phyloP scores from a whole-genome alignment of 2,329 filamentous ascomycete genomes.

The Cryoendolithus antarcticus region DNA sequence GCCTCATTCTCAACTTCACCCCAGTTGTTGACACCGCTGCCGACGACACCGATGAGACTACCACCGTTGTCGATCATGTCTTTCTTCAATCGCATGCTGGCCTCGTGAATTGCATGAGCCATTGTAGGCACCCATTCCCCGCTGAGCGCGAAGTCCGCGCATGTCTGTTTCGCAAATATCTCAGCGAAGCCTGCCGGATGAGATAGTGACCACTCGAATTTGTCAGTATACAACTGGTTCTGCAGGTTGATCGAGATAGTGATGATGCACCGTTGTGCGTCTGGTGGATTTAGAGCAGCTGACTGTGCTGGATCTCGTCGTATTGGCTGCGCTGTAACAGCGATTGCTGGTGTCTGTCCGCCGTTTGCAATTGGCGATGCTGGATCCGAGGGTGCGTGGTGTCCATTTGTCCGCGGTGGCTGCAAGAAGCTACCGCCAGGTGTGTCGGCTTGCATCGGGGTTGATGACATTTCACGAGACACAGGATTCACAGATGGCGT shows the following conservation, averaged over 20 bases:
- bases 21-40: slow-evolving; percentile 53
- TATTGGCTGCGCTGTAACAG: slow-evolving; percentile 56
- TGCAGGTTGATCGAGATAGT: slow-evolving; percentile 82
- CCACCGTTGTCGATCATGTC: slow-evolving; percentile 81
- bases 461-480: slow-evolving; percentile 41
- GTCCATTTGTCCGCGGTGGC: slow-evolving; percentile 40
- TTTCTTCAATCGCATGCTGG: slow-evolving; percentile 84
- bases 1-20: slow-evolving; percentile 82
- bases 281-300: slow-evolving; percentile 71
- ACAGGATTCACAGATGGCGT: slow-evolving; percentile 25
- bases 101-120: slow-evolving; percentile 94
- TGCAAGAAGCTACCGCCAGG: slow-evolving; percentile 17
- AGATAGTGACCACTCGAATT: slow-evolving; percentile 92
- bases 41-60: slow-evolving; percentile 51
- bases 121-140: slow-evolving; percentile 93
- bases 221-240: slow-evolving; percentile 87
- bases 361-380: slow-evolving; percentile 35
- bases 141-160: slow-evolving; percentile 75
- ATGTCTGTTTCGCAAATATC: slow-evolving; percentile 82
- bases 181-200: slow-evolving; percentile 88
- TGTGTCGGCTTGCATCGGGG: slow-evolving; percentile 21
- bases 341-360: slow-evolving; percentile 40
- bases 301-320: slow-evolving; percentile 16
- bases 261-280: slow-evolving; percentile 88
- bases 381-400: slow-evolving; percentile 27